Percentiles rank a stretch among this genome's conserved stretches.
Conservation (phyloP, 257 asterid genomes). For the Phtheirospermum japonicum region DNA sequence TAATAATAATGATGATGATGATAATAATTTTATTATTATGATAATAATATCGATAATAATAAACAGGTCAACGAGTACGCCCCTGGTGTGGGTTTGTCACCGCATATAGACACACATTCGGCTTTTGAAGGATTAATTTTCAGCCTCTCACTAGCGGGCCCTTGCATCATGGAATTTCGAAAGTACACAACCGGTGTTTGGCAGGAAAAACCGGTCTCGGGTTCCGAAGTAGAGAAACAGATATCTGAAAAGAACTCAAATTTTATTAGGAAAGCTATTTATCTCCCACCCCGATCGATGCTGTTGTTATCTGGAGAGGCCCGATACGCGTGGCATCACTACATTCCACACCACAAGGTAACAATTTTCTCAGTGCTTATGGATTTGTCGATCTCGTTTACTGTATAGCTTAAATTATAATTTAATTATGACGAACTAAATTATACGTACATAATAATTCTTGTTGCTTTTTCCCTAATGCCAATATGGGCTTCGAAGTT, state of each 20-base stretch:
- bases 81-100: slow-evolving; percentile 90
- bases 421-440: slow-evolving; percentile 1
- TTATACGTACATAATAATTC: no score
- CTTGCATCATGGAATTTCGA: slow-evolving; percentile 96
- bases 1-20: no score
- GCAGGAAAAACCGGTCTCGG: slow-evolving; percentile 39
- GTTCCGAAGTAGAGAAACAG: slow-evolving; percentile 39
- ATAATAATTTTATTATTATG: not conserved
- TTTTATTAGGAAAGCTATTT: slow-evolving; percentile 62
- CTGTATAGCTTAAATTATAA: not conserved
- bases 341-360: slow-evolving; percentile 98
- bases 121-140: slow-evolving; percentile 83
- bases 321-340: slow-evolving; percentile 97
- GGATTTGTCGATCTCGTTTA: not conserved
- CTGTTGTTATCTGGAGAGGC: slow-evolving; percentile 81
- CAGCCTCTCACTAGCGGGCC: slow-evolving; percentile 95
- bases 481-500: not conserved
- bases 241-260: slow-evolving; percentile 35
- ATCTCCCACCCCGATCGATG: slow-evolving; percentile 93
- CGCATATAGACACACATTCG: slow-evolving; percentile 97
- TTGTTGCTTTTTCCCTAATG: no score
- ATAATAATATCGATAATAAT: not conserved
- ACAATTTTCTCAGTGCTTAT: slow-evolving; percentile 7
- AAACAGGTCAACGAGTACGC: slow-evolving; percentile 95
- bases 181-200: slow-evolving; percentile 63